phyloP scores from a whole-genome alignment of 768 basidiomycete genomes.

The Cystoderma amianthinum region DNA sequence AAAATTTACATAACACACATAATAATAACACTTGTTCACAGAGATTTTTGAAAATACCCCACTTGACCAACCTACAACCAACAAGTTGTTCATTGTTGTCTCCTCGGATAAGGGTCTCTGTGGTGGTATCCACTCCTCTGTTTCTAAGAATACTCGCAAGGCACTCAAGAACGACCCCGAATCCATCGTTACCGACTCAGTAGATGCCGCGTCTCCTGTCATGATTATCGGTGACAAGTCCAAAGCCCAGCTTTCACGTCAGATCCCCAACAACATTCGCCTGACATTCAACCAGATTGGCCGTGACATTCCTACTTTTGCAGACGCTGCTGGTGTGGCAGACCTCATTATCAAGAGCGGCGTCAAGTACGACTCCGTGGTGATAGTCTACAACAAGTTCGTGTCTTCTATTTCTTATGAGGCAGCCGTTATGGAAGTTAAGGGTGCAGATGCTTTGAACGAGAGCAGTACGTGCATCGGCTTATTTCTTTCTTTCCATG shows the following conservation, averaged over 20 bases:
- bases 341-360: constrained; percentile 86
- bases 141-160: constrained; percentile 82
- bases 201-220: constrained; percentile 59
- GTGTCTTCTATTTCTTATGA: constrained; percentile 90
- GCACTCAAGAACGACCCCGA: constrained; percentile 50
- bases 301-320: constrained; percentile 94
- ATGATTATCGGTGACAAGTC: constrained; percentile 97
- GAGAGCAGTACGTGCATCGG: constrained; percentile 58
- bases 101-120: constrained; percentile 99
- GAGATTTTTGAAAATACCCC: constrained; percentile 84
- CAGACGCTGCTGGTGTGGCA: constrained; percentile 90
- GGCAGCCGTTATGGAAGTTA: constrained; percentile 64
- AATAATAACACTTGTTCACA: constrained; percentile 19
- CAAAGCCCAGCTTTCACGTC: constrained; percentile 82
- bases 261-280: constrained; percentile 54
- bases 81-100: constrained; percentile 88
- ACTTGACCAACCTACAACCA: constrained; percentile 60
- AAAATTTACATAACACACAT: constrained; percentile 5
- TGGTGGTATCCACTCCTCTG: constrained; percentile 98
- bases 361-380: constrained; percentile 80
- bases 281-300: constrained; percentile 98
- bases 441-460: constrained; percentile 74
- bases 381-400: constrained; percentile 80
- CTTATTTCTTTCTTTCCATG: not conserved
- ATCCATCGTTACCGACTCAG: constrained; percentile 33